Conservation (phyloP, 768 basidiomycete genomes). For the Hygrocybe punicea region DNA sequence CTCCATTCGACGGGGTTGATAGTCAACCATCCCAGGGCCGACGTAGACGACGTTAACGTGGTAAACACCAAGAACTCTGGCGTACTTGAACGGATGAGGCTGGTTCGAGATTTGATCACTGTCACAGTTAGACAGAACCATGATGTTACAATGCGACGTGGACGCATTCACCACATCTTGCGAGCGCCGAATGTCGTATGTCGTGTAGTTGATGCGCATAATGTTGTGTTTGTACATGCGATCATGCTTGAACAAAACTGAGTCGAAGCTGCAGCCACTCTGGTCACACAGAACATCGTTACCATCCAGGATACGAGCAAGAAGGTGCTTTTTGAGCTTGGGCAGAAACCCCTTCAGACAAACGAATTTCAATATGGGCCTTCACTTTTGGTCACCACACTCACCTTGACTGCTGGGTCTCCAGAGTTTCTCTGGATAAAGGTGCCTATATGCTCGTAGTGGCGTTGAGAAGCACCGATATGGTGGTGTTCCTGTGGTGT, state of each 20-base stretch:
- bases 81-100: constrained; percentile 11
- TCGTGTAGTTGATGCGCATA: constrained; percentile 40
- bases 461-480: constrained; percentile 14
- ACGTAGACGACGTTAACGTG: too few species aligned
- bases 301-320: constrained; percentile 11
- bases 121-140: neutral
- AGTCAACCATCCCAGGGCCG: too few species aligned
- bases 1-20: neutral
- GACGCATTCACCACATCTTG: constrained; percentile 39
- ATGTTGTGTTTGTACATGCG: too few species aligned
- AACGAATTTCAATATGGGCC: neutral
- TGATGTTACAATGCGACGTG: neutral
- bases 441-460: neutral
- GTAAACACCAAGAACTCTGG: neutral
- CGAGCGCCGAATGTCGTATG: constrained; percentile 35
- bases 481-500: constrained; percentile 13
- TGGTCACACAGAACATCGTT: constrained; percentile 4
- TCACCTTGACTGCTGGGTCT: constrained; percentile 5
- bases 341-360: constrained; percentile 19
- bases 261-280: neutral
- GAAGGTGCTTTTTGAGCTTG: constrained; percentile 27
- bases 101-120: neutral
- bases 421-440: neutral
- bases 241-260: constrained; percentile 18
- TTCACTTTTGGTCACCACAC: neutral